These are phyloP conservation scores for Quercus variabilis DNA, from an alignment of 306 rosid genomes.

Conservation along the genomic window DNA sequence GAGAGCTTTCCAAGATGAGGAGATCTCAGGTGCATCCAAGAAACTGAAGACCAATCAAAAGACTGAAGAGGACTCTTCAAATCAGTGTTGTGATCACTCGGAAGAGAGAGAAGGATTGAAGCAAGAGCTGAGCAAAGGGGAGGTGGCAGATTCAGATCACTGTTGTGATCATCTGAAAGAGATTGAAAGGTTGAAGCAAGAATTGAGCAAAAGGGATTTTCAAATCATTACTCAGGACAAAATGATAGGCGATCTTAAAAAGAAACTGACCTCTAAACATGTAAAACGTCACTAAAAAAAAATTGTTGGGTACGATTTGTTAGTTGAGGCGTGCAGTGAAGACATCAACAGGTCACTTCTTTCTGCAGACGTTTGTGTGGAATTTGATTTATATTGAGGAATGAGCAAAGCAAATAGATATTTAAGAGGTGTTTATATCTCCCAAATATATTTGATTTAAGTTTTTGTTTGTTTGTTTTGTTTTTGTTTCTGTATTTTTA, in stretches of 20 bases:
- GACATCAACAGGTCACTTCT: neutral
- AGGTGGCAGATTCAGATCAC: neutral
- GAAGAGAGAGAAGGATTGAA: constrained; percentile 28
- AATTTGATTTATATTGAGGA: neutral
- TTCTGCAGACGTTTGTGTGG: neutral
- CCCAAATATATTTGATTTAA: too few relatives aligned
- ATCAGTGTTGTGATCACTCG: constrained; percentile 19
- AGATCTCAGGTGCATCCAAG: constrained; percentile 24
- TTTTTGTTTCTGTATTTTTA: neutral
- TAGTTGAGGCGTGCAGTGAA: neutral
- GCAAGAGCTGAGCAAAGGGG: constrained; percentile 20
- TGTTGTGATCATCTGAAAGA: constrained; percentile 12
- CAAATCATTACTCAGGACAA: constrained; percentile 21
- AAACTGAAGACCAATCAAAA: constrained; percentile 28
- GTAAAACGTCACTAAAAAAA: neutral
- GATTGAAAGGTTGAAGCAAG: constrained; percentile 37
- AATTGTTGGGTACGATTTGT: neutral
- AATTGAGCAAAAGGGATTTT: constrained; percentile 30
- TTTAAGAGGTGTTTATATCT: neutral
- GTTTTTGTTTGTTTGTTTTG: neutral
- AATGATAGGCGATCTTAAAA: constrained; percentile 7
- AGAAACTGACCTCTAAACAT: neutral
- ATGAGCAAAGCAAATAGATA: neutral
- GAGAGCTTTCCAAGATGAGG: constrained; percentile 35
- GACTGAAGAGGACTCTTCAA: constrained; percentile 5